phyloP scores from a whole-genome alignment of 768 basidiomycete species.

The Mycena polygramma region DNA sequence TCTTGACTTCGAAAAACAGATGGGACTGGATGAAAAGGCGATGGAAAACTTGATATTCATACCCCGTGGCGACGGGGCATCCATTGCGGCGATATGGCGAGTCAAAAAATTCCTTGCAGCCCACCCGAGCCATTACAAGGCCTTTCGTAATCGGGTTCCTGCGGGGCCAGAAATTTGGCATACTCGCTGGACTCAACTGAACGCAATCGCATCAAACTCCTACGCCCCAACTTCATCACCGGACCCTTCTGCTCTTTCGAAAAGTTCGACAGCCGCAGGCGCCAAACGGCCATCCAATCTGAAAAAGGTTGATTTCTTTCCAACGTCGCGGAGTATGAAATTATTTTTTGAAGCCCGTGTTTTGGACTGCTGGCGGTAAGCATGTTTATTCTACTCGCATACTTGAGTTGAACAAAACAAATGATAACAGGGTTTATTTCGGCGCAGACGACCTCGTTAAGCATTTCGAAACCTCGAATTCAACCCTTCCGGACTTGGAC shows the following conservation, averaged over 20 bases:
- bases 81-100: conserved; percentile 37
- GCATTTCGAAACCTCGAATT: background rate
- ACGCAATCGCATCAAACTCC: conserved; percentile 37
- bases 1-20: conserved; percentile 31
- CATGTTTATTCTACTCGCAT: background rate
- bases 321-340: conserved; percentile 40
- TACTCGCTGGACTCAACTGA: conserved; percentile 38
- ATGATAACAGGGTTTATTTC: conserved; percentile 6
- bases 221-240: conserved; percentile 37
- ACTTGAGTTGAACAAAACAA: too few relatives aligned
- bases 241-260: conserved; percentile 39
- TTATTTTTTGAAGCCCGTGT: conserved; percentile 41
- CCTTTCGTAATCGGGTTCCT: conserved; percentile 17
- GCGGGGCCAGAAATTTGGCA: conserved; percentile 40
- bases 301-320: conserved; percentile 42
- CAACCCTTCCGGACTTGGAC: background rate
- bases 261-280: conserved; percentile 34
- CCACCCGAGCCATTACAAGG: conserved; percentile 36
- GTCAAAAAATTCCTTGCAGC: conserved; percentile 37
- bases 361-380: conserved; percentile 21
- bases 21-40: conserved; percentile 35
- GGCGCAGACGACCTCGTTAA: conserved; percentile 11
- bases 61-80: conserved; percentile 37
- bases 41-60: conserved; percentile 35
- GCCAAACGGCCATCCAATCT: conserved; percentile 38